Evolutionary conservation across 1,284 basidiomycete genomes (phyloP).

Genomic region (Pisolithus thermaeus): DNA sequence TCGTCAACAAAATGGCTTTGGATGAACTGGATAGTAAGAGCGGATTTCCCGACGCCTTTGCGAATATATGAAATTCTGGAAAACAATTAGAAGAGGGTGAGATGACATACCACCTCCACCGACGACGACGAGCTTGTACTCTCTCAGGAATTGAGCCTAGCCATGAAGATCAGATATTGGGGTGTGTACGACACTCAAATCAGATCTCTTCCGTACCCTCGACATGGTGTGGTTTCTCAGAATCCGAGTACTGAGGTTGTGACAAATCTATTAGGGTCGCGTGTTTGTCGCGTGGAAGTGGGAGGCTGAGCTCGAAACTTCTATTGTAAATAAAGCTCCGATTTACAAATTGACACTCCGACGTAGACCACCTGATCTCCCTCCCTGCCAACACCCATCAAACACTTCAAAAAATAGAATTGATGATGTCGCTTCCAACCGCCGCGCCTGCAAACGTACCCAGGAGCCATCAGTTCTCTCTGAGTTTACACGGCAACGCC

Average conservation of each 20-base stretch:
- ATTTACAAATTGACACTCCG: too few relatives aligned
- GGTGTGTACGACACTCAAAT: background rate
- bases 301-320: too few relatives aligned
- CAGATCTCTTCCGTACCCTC: slow-evolving; percentile 18
- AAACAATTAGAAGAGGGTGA: background rate
- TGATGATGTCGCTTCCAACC: slow-evolving; percentile 40
- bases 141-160: slow-evolving; percentile 88
- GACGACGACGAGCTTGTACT: slow-evolving; percentile 97
- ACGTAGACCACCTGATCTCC: too few relatives aligned
- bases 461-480: background rate
- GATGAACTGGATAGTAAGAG: slow-evolving; percentile 97
- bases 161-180: background rate
- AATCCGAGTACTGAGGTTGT: too few relatives aligned
- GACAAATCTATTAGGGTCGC: too few relatives aligned
- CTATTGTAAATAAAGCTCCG: too few relatives aligned
- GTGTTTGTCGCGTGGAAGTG: too few relatives aligned
- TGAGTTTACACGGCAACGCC: too few relatives aligned
- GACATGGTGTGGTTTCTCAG: slow-evolving; percentile 20
- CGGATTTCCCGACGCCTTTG: slow-evolving; percentile 94
- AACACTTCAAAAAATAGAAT: slow-evolving; percentile 36
- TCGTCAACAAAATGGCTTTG: slow-evolving; percentile 97
- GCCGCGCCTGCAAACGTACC: slow-evolving; percentile 32
- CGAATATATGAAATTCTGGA: background rate
- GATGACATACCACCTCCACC: slow-evolving; percentile 83
- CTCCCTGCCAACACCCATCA: too few relatives aligned